Evolutionary conservation across 257 asterid species (phyloP).

Genomic region (Plectranthus barbatus): DNA sequence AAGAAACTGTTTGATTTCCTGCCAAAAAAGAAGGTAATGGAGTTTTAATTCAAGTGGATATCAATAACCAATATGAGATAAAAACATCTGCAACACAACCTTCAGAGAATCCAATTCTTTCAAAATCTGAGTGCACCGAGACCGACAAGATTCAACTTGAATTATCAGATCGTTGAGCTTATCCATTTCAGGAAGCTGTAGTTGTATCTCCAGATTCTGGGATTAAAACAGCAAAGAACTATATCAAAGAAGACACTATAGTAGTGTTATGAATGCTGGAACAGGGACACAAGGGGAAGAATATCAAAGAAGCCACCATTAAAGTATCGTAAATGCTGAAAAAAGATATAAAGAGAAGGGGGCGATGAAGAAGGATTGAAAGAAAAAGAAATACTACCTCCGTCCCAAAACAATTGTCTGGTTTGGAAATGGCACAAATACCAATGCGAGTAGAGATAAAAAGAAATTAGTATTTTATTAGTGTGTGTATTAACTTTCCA

Average conservation of each 20-base stretch:
- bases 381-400: too few species aligned
- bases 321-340: background rate
- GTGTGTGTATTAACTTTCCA: too few species aligned
- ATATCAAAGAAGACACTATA: background rate
- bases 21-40: constrained; percentile 19
- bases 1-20: constrained; percentile 58
- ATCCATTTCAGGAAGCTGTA: constrained; percentile 67
- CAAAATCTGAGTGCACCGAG: constrained; percentile 62
- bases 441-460: too few species aligned
- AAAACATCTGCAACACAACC: constrained; percentile 41
- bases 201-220: constrained; percentile 53
- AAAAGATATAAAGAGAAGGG: background rate
- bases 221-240: constrained; percentile 7
- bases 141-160: constrained; percentile 57
- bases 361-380: too few species aligned
- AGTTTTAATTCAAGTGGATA: constrained; percentile 9
- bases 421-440: too few species aligned
- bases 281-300: background rate
- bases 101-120: constrained; percentile 40
- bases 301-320: background rate
- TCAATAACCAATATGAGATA: constrained; percentile 8
- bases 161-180: constrained; percentile 40
- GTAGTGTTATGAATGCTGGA: background rate
- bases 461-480: too few species aligned
- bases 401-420: too few species aligned